phyloP scores from a whole-genome alignment of 129 eudicot species.

The Erigeron canadensis region DNA sequence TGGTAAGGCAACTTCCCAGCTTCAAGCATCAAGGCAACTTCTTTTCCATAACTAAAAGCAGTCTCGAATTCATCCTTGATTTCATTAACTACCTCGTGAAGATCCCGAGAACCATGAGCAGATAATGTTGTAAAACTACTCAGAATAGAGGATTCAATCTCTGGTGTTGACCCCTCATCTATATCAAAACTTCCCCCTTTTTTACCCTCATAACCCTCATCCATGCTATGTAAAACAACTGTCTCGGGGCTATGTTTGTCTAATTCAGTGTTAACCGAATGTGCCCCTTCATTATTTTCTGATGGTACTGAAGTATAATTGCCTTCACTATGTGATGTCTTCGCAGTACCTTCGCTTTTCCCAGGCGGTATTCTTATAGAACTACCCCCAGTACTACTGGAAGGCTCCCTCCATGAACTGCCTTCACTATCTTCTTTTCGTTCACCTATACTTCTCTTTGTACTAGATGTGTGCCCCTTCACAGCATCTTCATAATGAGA shows the following conservation, averaged over 20 bases:
- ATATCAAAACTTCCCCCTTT: conserved; percentile 76
- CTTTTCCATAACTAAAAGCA: conserved; percentile 76
- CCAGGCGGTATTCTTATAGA: conserved; percentile 37
- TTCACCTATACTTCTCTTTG: conserved; percentile 34
- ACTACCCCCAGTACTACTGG: conserved; percentile 30
- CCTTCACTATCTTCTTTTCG: conserved; percentile 23
- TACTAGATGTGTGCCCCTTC: conserved; percentile 37
- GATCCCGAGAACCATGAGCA: conserved; percentile 75
- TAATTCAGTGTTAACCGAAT: conserved; percentile 39
- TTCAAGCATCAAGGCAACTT: conserved; percentile 92
- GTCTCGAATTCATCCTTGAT: conserved; percentile 75
- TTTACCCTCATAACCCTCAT: conserved; percentile 50
- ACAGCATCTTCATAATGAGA: conserved; percentile 41
- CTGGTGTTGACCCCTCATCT: conserved; percentile 61
- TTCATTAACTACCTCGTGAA: conserved; percentile 79
- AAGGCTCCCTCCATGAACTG: conserved; percentile 31
- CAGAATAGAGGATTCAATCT: conserved; percentile 56
- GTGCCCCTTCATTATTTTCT: conserved; percentile 23
- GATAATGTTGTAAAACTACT: conserved; percentile 74
- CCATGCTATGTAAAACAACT: conserved; percentile 45
- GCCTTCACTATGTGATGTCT: conserved; percentile 30
- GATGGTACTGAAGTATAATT: conserved; percentile 28
- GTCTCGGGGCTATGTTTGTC: conserved; percentile 62
- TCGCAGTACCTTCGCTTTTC: conserved; percentile 31
- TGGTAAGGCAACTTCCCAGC: conserved; percentile 85